Percentiles rank a stretch among this genome's conserved stretches.
phyloP scores from a whole-genome alignment of 768 basidiomycete genomes.

The Hydnomerulius pinastri region DNA sequence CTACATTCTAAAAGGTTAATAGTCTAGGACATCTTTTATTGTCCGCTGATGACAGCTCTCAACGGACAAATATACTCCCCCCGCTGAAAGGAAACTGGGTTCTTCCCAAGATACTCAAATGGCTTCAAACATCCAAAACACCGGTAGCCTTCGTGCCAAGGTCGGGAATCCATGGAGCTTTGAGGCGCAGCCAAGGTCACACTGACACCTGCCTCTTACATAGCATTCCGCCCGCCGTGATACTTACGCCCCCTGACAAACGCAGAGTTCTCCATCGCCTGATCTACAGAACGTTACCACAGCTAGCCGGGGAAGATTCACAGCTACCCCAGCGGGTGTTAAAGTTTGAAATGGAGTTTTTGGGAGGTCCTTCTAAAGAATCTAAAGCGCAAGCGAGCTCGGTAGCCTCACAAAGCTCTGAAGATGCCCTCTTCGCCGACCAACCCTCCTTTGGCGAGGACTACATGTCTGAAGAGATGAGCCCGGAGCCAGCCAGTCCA shows the following conservation, averaged over 20 bases:
- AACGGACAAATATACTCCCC: conserved; percentile 43
- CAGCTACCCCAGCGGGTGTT: conserved; percentile 27
- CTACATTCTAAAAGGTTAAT: conserved; percentile 7
- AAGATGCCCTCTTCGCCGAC: background rate
- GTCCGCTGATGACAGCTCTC: conserved; percentile 34
- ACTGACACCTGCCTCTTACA: conserved; percentile 2
- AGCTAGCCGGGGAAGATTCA: conserved; percentile 5
- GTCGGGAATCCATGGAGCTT: conserved; percentile 34
- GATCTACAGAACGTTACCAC: conserved; percentile 43
- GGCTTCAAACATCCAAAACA: conserved; percentile 39
- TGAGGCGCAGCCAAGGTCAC: background rate
- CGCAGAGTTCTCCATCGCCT: conserved; percentile 47
- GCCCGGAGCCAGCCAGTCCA: background rate
- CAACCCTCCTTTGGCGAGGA: background rate
- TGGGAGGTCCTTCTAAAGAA: background rate
- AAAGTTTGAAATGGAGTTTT: conserved; percentile 42
- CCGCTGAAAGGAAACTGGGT: conserved; percentile 46
- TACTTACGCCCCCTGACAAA: conserved; percentile 29
- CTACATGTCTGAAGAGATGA: background rate
- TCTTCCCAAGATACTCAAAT: conserved; percentile 45
- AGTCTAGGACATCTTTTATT: conserved; percentile 69
- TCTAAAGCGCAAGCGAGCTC: background rate
- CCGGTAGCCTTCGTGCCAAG: conserved; percentile 52
- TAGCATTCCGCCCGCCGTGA: conserved; percentile 42
- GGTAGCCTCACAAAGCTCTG: background rate